Evolutionary conservation across 768 basidiomycete genomes (phyloP), one percentile per base, ranked within the genome.

Genomic region (Rhodotorula diobovata): DNA sequence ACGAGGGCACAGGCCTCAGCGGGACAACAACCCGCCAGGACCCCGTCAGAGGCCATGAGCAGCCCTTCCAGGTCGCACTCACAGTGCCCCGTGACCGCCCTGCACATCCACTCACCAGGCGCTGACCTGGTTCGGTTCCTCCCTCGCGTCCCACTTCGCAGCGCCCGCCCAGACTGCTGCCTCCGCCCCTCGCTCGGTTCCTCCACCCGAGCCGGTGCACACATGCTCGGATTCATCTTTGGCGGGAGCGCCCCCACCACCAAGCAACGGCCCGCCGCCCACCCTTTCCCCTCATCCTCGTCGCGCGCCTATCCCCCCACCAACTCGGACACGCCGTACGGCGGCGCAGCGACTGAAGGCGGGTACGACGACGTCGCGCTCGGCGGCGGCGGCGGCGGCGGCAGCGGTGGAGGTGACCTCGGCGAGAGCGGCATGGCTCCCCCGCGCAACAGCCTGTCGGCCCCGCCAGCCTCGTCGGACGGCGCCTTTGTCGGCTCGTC

Each of bases 351-450:
- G 30, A 55, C 53, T n/a, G 56, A 57, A 25, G 56, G 35, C 37
- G 37, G 12, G 20, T 71, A 71, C 54, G 65, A 71, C 41, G 70
- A 71, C 51, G 61, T 71, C n/a, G 57, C 48, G 1, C 66, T 71
- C 61, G 70, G 66, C 34, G 34, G 39, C 34, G 28, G 15, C 53
- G 18, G 10, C 30, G 28, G 8, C n/a, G 10, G 32, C 11, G n/a
- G 32, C 28, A n/a, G n/a, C n/a, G n/a, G n/a, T 20, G 51, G 23
- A 41, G 37, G 34, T 48, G 51, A 57, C 56, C 50, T 63, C 14
- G 63, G 15, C 39, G 21, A 20, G 21, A 21, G 28, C n/a, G 30
- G 18, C 4, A 34, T 23, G 48, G 34, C 45, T 11, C 18, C 43
- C 15, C 45, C 67, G 55, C 45, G 55, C 8, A 23, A 28, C 15